Conservation (phyloP, 2,329 filamentous ascomycete genomes). For the Trichoderma simmonsii region DNA sequence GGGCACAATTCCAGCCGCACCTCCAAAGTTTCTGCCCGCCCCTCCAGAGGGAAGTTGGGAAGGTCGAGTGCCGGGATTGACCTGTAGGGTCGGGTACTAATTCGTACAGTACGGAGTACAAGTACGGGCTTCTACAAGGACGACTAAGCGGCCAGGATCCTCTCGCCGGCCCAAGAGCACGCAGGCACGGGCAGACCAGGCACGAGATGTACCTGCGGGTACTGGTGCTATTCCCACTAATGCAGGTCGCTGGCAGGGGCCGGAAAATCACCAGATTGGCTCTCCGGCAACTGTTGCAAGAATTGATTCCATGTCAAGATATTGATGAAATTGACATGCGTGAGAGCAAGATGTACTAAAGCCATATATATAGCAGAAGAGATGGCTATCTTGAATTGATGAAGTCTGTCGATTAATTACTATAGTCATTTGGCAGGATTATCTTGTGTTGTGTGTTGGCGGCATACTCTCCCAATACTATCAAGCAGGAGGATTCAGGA, state of each 20-base stretch:
- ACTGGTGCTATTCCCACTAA: constrained; percentile 6
- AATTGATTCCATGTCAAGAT: neutral
- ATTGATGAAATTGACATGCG: neutral
- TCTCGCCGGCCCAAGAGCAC: neutral
- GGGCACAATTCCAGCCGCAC: constrained; percentile 14
- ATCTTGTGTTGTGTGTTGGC: neutral
- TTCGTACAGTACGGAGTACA: neutral
- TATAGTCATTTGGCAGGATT: too few relatives aligned
- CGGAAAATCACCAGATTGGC: constrained; percentile 3
- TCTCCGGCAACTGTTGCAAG: neutral
- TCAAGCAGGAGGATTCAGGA: neutral
- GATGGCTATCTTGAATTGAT: neutral
- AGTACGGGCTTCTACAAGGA: neutral
- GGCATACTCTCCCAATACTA: neutral
- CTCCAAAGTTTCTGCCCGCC: constrained; percentile 8
- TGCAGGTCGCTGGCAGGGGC: constrained; percentile 14
- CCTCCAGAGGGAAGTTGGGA: neutral
- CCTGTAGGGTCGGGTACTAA: neutral
- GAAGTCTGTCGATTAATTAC: too few relatives aligned
- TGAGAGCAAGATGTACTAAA: neutral
- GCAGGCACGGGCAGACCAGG: constrained; percentile 3
- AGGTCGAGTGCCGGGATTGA: neutral
- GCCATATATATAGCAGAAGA: neutral
- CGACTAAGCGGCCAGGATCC: neutral
- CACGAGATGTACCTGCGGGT: constrained; percentile 4